Base-by-base conservation (phyloP, 306 rosid genomes). In the Corylus americana region DNA sequence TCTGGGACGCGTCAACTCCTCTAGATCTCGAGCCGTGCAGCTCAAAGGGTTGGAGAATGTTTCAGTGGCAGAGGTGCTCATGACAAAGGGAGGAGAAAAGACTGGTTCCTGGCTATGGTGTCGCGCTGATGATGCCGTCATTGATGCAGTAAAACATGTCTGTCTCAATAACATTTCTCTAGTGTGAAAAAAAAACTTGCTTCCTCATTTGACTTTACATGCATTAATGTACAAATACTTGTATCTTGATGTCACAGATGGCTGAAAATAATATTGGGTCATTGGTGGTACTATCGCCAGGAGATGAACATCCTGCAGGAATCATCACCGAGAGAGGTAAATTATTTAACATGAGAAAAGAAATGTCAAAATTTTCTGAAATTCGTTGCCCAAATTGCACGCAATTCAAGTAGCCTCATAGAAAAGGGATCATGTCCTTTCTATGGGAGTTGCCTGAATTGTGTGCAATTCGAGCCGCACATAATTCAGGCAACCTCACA, bases 241-340 rank as follows among this genome's bases (percentile, higher is more conserved):
- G 0, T 22, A 22, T 14, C 76, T 16, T 12, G 11, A 50, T 74
- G 37, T 58, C 80, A 83, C 93, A 93, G 99, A 96, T 93, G 98
- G 97, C 94, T 74, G 80, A 79, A 50, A 84, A 91, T 74, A 89
- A 93, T 80, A 80, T 84, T 27, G 98, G 99, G 55, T 90, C 97
- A 8, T 76, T 93, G 55, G 92, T 91, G 76, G 97, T 93, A 55
- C 77, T 91, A n/a, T 91, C 85, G 87, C 93, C 98, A 51, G 94
- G 88, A 66, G 85, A 73, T 77, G 83, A 87, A 13, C 75, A 83
- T 44, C 80, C 91, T 77, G 98, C 96, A 61, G 99, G 98, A 81
- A 90, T 95, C 76, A 85, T 93, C 78, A 95, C 98, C 55, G 99
- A 93, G 87, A 85, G 98, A 91, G 98, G 99, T 95, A 82, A 50